Conservation (phyloP, 2,329 filamentous ascomycete species). For the Cercospora sp. region DNA sequence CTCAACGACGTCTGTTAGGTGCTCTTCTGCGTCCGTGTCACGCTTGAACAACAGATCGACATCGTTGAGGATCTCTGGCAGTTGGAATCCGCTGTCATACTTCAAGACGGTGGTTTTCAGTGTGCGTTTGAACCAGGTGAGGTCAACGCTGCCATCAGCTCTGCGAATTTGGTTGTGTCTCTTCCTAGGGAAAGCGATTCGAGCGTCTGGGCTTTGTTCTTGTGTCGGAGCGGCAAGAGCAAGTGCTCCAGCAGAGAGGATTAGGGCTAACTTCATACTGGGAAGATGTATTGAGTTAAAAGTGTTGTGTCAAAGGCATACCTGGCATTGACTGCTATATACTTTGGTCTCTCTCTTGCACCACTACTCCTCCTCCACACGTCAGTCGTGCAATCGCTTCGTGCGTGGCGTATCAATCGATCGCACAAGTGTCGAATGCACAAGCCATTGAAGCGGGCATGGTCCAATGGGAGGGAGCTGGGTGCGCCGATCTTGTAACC, state of each 20-base stretch:
- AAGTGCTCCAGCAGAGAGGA: constrained; percentile 25
- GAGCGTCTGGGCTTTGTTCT: constrained; percentile 16
- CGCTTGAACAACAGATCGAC: constrained; percentile 13
- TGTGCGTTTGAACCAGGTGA: constrained; percentile 21
- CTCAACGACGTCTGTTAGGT: constrained; percentile 23
- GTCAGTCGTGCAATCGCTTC: neutral
- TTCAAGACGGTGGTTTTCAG: constrained; percentile 23
- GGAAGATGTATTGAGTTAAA: neutral
- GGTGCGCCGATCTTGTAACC: neutral
- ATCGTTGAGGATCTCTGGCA: constrained; percentile 22
- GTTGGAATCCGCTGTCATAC: constrained; percentile 22
- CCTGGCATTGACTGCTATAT: neutral
- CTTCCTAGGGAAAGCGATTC: constrained; percentile 13
- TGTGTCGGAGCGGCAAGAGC: constrained; percentile 27
- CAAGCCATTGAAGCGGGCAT: neutral
- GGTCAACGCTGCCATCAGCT: constrained; percentile 22
- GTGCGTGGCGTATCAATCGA: neutral
- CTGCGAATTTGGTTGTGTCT: constrained; percentile 17
- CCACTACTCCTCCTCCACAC: neutral
- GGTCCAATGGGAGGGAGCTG: neutral
- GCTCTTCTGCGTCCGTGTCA: constrained; percentile 23
- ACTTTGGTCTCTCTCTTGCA: neutral
- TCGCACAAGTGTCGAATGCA: neutral
- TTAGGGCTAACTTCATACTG: constrained; percentile 23
- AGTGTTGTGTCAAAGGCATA: neutral